phyloP scores from a whole-genome alignment of 306 rosid genomes.

The Pyrus pyrifolia region DNA sequence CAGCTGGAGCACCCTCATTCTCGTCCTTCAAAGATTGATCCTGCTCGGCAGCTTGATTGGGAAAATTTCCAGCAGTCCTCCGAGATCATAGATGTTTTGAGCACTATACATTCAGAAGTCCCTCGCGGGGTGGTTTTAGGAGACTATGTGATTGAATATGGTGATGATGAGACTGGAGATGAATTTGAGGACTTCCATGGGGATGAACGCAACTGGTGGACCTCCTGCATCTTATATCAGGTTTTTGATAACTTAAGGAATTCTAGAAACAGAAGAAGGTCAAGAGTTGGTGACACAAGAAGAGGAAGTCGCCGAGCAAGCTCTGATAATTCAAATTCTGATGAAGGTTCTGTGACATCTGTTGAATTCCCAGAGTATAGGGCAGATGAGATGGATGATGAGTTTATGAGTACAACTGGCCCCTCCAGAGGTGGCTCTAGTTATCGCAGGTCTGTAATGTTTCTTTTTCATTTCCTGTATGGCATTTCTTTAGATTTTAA shows the following conservation, averaged over 20 bases:
- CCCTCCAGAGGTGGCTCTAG: constrained; percentile 52
- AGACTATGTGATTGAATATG: constrained; percentile 94
- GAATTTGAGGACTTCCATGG: constrained; percentile 88
- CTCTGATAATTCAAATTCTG: constrained; percentile 71
- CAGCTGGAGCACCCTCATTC: constrained; percentile 81
- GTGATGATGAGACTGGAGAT: constrained; percentile 69
- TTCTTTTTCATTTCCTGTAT: background rate
- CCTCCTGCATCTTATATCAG: constrained; percentile 87
- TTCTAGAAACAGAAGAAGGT: constrained; percentile 80
- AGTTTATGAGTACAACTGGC: constrained; percentile 48
- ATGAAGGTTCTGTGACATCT: constrained; percentile 76
- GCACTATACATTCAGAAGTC: constrained; percentile 91
- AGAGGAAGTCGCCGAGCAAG: constrained; percentile 64
- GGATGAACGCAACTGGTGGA: constrained; percentile 93
- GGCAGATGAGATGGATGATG: constrained; percentile 69
- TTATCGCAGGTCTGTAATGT: constrained; percentile 56
- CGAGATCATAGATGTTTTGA: constrained; percentile 90
- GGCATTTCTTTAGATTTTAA: background rate
- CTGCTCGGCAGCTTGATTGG: constrained; percentile 94
- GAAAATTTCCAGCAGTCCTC: constrained; percentile 96
- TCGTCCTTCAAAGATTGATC: constrained; percentile 84
- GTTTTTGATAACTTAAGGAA: constrained; percentile 80
- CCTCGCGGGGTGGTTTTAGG: constrained; percentile 90
- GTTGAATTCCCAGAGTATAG: constrained; percentile 61
- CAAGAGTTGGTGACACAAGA: constrained; percentile 59